A percentile compares a stretch with the other conserved stretches of the same genome.
Conservation (phyloP, 2,329 filamentous ascomycete genomes). For the Delphinella strobiligena region DNA sequence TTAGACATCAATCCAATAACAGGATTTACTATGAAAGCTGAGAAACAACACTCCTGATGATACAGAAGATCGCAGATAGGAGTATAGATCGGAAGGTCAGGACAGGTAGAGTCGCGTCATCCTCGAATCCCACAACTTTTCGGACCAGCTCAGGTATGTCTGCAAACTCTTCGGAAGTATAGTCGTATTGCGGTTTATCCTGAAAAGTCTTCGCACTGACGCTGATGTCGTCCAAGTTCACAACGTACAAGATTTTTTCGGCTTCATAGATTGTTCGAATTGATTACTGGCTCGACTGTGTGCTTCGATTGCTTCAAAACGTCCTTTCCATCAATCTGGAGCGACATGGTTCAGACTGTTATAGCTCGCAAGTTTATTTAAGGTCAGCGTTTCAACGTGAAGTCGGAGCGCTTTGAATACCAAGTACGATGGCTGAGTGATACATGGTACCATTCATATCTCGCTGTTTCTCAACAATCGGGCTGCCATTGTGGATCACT, state of each 20-base stretch:
- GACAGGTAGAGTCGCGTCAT: constrained; percentile 43
- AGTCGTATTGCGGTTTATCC: neutral
- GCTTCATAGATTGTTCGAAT: neutral
- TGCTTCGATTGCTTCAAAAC: neutral
- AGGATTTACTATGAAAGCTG: constrained; percentile 16
- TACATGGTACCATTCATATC: neutral
- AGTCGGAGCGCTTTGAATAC: neutral
- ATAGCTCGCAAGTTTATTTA: too few relatives aligned
- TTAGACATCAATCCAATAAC: neutral
- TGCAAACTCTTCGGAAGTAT: constrained; percentile 19
- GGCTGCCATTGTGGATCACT: neutral
- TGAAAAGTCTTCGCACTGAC: neutral
- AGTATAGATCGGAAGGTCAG: constrained; percentile 50
- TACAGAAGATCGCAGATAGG: constrained; percentile 38
- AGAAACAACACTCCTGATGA: constrained; percentile 45
- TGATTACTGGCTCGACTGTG: neutral
- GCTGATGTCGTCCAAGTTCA: neutral
- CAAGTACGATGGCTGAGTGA: neutral
- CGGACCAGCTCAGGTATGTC: constrained; percentile 45
- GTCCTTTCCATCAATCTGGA: neutral
- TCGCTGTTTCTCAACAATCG: neutral
- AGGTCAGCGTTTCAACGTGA: too few relatives aligned
- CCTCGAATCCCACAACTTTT: constrained; percentile 43
- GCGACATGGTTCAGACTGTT: neutral
- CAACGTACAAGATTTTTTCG: neutral